These are phyloP conservation scores for Geranium rotundifolium DNA, from an alignment of 345 rosid genomes.

Conservation along the genomic window DNA sequence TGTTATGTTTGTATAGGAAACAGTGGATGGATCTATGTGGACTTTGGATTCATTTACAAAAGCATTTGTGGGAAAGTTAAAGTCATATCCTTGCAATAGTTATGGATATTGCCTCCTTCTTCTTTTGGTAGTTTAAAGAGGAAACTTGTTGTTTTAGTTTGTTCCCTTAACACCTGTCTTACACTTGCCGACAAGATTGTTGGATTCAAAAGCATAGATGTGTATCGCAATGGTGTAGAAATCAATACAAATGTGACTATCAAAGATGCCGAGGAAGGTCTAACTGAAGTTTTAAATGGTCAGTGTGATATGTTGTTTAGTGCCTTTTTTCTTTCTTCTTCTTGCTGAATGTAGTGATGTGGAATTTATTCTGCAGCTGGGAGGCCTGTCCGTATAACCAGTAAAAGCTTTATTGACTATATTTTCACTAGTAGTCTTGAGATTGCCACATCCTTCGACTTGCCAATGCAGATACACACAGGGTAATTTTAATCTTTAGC, in stretches of 20 bases:
- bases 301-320: slow-evolving; percentile 14
- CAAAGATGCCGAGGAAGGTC: slow-evolving; percentile 68
- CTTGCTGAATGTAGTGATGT: slow-evolving; percentile 11
- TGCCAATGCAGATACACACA: slow-evolving; percentile 93
- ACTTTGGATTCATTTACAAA: slow-evolving; percentile 50
- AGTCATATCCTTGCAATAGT: slow-evolving; percentile 71
- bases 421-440: slow-evolving; percentile 54
- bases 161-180: slow-evolving; percentile 33
- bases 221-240: slow-evolving; percentile 82
- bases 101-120: slow-evolving; percentile 5
- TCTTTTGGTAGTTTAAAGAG: slow-evolving; percentile 3
- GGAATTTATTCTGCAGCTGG: slow-evolving; percentile 42
- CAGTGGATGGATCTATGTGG: slow-evolving; percentile 45
- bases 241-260: slow-evolving; percentile 48
- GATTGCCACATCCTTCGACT: slow-evolving; percentile 42
- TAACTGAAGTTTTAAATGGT: slow-evolving; percentile 48
- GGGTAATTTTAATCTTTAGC: slow-evolving; percentile 42
- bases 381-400: slow-evolving; percentile 48
- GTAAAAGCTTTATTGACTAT: slow-evolving; percentile 77
- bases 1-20: slow-evolving; percentile 29
- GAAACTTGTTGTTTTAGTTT: slow-evolving; percentile 9
- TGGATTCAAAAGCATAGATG: slow-evolving; percentile 82
- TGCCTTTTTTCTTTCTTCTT: slow-evolving; percentile 2
- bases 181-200: slow-evolving; percentile 51
- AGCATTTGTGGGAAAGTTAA: slow-evolving; percentile 39